Base-by-base conservation (phyloP, 2,329 filamentous ascomycete genomes). In the Microdochium bolleyi region DNA sequence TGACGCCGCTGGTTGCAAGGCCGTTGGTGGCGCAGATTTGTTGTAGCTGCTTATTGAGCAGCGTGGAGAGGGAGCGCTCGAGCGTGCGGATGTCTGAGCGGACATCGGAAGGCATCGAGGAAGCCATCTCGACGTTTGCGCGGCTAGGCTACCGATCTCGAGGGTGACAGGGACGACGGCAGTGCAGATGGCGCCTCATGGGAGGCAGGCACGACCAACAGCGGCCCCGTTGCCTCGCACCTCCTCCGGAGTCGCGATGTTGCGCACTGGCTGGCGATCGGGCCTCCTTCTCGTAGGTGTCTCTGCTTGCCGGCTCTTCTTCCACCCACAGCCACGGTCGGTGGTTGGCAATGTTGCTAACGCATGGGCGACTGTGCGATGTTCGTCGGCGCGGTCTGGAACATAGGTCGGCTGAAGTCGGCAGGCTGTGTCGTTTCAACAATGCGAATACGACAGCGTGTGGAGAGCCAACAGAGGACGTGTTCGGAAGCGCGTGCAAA, bases 1-100 rank as follows among this genome's bases (percentile, higher is more conserved):
- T 99, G 62, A 94, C 86, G 21, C 94, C 94, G 25, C 86, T 88
- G 55, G 89, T 87, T 58, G 82, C 80, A 34, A 95, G 75, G 49
- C 84, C 80, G 71, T 95, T 89, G 55, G 80, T 75, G 57, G 83
- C 80, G 64, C 92, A 88, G 58, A 97, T 85, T 51, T 78, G 78
- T 61, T 90, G 88, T 49, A 96, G 79, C 61, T 92, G 84, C 21
- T 74, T 71, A 62, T 83, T 83, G 27, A 80, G 69, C 22, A 83
- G 67, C 13, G 69, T 72, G 46, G 67, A 67, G 55, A 76, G 68
- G 16, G 77, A 68, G 52, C 72, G 68, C 55, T 73, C 65, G 50
- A 83, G 70, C 48, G 64, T 58, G 55, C 70, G 66, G 54, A 77
- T 71, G 62, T 53, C 64, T 63, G 49, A 69, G 58, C 51, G 37